Evolutionary conservation across 331 rosid genomes (phyloP).

Genomic region (Arachis monticola): DNA sequence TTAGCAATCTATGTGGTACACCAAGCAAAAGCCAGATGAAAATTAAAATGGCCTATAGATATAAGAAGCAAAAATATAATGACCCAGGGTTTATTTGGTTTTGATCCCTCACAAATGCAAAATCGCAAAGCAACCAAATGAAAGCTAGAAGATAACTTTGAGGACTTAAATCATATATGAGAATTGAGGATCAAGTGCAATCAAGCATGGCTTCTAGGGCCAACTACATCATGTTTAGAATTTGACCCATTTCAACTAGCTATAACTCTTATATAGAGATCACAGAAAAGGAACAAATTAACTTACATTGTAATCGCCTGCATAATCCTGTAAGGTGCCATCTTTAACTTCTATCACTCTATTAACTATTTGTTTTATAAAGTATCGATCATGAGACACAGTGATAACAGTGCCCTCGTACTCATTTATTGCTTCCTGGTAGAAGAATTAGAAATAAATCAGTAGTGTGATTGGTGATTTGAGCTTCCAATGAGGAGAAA

Average conservation of each 20-base stretch:
- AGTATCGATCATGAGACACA: constrained; percentile 93
- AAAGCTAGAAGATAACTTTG: neutral
- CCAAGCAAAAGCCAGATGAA: neutral
- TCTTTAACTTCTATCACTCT: constrained; percentile 87
- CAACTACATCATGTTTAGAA: constrained; percentile 15
- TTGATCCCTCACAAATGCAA: neutral
- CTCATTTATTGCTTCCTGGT: constrained; percentile 85
- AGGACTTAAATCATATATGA: neutral
- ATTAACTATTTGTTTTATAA: constrained; percentile 90
- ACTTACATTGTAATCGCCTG: constrained; percentile 92
- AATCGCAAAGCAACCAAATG: constrained; percentile 5
- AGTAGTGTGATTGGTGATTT: constrained; percentile 16
- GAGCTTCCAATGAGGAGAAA: constrained; percentile 29
- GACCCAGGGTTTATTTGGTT: neutral
- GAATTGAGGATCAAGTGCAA: neutral
- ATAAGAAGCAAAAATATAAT: too few relatives aligned
- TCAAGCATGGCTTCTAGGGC: constrained; percentile 20
- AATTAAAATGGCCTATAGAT: too few relatives aligned
- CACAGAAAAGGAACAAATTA: neutral
- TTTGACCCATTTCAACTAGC: constrained; percentile 30
- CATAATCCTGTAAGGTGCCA: constrained; percentile 79
- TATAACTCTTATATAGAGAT: neutral
- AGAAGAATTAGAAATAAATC: constrained; percentile 32
- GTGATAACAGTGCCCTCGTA: constrained; percentile 84
- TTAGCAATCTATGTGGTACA: constrained; percentile 32